These are phyloP conservation scores for Dendrobium huoshanense DNA, from an alignment of 106 monocot species.

Conservation along the genomic window DNA sequence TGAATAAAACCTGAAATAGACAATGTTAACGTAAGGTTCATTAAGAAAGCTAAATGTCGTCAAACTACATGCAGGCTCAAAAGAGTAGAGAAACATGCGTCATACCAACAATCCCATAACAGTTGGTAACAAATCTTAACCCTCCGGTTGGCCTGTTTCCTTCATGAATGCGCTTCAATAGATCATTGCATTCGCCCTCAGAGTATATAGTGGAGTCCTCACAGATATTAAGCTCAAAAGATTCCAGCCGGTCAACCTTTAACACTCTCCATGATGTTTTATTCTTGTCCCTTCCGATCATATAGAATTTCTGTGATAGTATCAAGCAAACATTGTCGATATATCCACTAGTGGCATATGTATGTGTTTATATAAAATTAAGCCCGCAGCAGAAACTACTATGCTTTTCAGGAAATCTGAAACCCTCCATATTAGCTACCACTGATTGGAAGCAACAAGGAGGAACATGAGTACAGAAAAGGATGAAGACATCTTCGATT, in stretches of 20 bases:
- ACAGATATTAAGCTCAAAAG: constrained; percentile 62
- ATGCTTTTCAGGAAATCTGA: neutral
- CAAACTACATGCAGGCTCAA: neutral
- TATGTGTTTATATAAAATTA: neutral
- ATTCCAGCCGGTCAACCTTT: constrained; percentile 60
- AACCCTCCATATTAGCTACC: neutral
- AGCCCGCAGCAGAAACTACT: neutral
- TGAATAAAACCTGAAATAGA: constrained; percentile 60
- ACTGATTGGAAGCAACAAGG: neutral
- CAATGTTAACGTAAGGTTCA: neutral
- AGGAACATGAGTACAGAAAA: neutral
- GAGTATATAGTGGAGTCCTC: constrained; percentile 63
- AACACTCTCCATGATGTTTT: constrained; percentile 64
- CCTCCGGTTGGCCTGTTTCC: constrained; percentile 73
- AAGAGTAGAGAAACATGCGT: neutral
- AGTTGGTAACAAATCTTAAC: constrained; percentile 73
- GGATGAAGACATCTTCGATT: neutral
- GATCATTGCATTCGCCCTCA: constrained; percentile 42
- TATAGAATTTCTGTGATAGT: constrained; percentile 68
- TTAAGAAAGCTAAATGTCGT: neutral
- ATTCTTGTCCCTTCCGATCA: constrained; percentile 78
- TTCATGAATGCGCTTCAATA: constrained; percentile 64
- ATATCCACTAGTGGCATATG: neutral
- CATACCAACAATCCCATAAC: constrained; percentile 95
- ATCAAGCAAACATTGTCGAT: constrained; percentile 2